Evolutionary conservation across 805 yeast species (phyloP), one percentile per base, ranked within the genome.

Genomic region (Candida ulmi): DNA sequence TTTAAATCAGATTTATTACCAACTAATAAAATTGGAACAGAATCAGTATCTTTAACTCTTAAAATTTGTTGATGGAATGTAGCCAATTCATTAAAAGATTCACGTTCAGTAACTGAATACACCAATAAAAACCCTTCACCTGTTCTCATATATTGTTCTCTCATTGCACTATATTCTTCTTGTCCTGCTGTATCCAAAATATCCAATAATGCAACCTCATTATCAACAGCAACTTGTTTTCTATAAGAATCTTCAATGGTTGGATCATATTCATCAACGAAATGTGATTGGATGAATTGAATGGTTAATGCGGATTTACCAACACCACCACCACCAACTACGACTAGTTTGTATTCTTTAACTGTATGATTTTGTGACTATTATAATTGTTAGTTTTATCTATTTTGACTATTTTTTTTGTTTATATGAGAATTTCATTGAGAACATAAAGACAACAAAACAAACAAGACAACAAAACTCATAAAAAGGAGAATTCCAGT

Each of bases 301-400:
- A 93, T 93, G 21, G 99, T 93, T 47, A 93, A 69, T 6, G 99
- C 98, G 18, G 95, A 83, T 63, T 93, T 93, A 66, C 99, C 99
- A 40, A 93, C 99, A 65, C 96, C 97, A 58, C 98, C 98, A 30
- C 97, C 97, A 41, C 98, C 99, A 41, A 91, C 96, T 33, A 91
- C 97, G 5, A 93, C 99, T 43, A 93, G 66, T 60, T 95, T 88
- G 61, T 81, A 91, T 63, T 90, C 96, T 62, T 83, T 74, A 41
- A 76, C 70, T 34, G 61, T 63, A 32, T 54, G 58, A 36, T 43
- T 52, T 48, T 51, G 30, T 16, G 19, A n/a, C 29, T n/a, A 13
- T 12, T 13, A 18, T 11, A 21, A 21, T 28, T 36, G 30, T 23
- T 35, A 27, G 30, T 24, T 24, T 28, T 6, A 16, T 9, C 9